Evolutionary conservation across 2,329 filamentous ascomycete genomes (phyloP), one percentile per base, ranked within the genome.

Genomic region (Colletotrichum melonis): DNA sequence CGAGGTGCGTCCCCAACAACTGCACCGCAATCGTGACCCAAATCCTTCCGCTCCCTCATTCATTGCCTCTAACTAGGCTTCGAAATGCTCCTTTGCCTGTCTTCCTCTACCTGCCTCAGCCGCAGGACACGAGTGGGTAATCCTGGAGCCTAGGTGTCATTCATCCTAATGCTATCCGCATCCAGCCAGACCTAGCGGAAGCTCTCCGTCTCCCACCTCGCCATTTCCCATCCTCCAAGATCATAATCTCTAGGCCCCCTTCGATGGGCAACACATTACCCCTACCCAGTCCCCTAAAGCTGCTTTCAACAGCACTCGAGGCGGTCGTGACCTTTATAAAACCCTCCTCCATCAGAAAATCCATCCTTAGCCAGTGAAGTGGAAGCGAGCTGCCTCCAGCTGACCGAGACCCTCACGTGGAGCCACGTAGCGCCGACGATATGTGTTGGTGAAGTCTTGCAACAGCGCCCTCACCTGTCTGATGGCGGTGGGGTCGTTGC

Each of bases 381-480:
- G 93, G 85, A 98, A 98, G 76, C 94, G 91, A 26, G 93, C 91
- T 28, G 95, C 95, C 84, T 98, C 95, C 71, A 98, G 86, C 80
- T 95, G 90, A 4, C 96, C 96, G 55, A 98, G 86, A 1, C 96
- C 96, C 80, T 98, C 96, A 74, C 96, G 88, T 7, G 97, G 97
- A n/a, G 97, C 96, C 59, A 99, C 94, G 79, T 99, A 98, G 75
- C 97, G 90, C 80, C 97, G 89, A 63, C 97, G 91, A 82, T 99
- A 99, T 35, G 92, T 94, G 81, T 96, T 97, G 28, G 97, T 98
- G 81, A 99, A 99, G 83, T 99, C 97, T 84, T 98, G 97, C 70
- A 99, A 88, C 42, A 98, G 87, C 30, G 90, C 92, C 49, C 96
- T 90, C 67, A 98, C 95, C 84, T 95, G 95, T 72, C 95, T 89